Conservation (phyloP, 768 basidiomycete genomes). For the Suillus luteus region DNA sequence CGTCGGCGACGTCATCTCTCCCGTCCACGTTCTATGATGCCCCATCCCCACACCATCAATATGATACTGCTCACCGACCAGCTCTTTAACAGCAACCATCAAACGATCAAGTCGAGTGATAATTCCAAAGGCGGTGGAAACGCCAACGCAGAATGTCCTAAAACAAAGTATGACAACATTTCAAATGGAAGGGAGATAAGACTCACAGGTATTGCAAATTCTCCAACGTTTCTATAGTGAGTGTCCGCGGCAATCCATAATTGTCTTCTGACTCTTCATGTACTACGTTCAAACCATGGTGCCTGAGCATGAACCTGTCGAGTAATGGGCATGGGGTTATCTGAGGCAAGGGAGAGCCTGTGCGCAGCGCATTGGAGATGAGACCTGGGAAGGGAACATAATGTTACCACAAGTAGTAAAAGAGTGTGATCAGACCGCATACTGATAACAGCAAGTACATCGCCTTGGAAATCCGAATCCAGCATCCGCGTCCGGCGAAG, state of each 20-base stretch:
- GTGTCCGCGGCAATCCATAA: slow-evolving; percentile 67
- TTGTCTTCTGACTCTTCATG: slow-evolving; percentile 73
- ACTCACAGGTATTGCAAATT: slow-evolving; percentile 80
- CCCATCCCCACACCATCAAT: slow-evolving; percentile 64
- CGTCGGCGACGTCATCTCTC: slow-evolving; percentile 36
- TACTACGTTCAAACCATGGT: slow-evolving; percentile 66
- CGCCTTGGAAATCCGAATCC: slow-evolving; percentile 83
- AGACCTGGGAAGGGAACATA: slow-evolving; percentile 48
- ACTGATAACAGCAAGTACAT: slow-evolving; percentile 83
- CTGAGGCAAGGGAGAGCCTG: slow-evolving; percentile 77
- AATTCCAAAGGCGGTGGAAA: slow-evolving; percentile 67
- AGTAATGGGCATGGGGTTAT: slow-evolving; percentile 78
- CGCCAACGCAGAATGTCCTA: slow-evolving; percentile 73
- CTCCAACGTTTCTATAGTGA: slow-evolving; percentile 73
- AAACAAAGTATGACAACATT: not conserved
- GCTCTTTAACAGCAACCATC: slow-evolving; percentile 81
- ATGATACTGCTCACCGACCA: slow-evolving; percentile 86
- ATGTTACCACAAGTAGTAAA: not conserved
- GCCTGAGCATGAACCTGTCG: slow-evolving; percentile 46
- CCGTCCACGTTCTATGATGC: slow-evolving; percentile 20
- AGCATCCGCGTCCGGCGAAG: slow-evolving; percentile 72
- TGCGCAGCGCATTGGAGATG: slow-evolving; percentile 74
- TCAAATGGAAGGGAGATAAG: slow-evolving; percentile 10
- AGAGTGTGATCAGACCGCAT: slow-evolving; percentile 21
- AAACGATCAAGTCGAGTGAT: slow-evolving; percentile 74